Base-by-base conservation (phyloP, 2,329 filamentous ascomycete species). In the Sporothrix euskadiensis region DNA sequence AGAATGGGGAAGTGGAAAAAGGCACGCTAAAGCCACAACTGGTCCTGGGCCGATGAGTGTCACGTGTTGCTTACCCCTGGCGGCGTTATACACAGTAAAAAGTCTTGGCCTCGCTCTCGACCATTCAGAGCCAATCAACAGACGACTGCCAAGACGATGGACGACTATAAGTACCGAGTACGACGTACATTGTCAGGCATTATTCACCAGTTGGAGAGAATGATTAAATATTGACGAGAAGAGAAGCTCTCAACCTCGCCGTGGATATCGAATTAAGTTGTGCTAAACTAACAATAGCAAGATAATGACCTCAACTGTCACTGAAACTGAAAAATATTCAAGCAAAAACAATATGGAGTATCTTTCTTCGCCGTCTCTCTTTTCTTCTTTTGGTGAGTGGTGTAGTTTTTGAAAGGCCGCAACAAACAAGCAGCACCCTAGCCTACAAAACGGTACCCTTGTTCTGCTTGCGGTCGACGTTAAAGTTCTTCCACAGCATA, bases 401-500 rank as follows among this genome's bases (percentile, higher is more conserved):
- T 4, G 2, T 41, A 4, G 26, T 14, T 4, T n/a, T 44, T 2
- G n/a, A 9, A 22, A 22, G 12, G 10, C 14, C 56, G 49, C 26
- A 59, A 26, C 59, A 10, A 10, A 14, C 66, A 56, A 32, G 44
- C 41, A 7, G 9, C 32, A 5, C 19, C 19, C 19, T 57, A 26
- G 26, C 26, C 26, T 73, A 77, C 9, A 77, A 32, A 3, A 77
- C 44, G 1, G 61, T 75, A 10, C 76, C 76, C 75, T 77, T 77
- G 71, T 75, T 75, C 74, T 77, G 77, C 74, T 74, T 74, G 59
- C 71, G 56, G 57, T 76, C 75, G 66, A 78, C 75, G 39, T 39
- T 74, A 61, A 76, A 75, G 73, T 78, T 75, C 75, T 75, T 75
- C 77, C 77, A 78, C 52, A 78, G 49, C 14, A 73, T 12, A 49